Percentiles rank a stretch among this genome's conserved stretches.
Evolutionary conservation across 441 rosid genomes (phyloP).

Genomic region (Eutrema salsugineum): DNA sequence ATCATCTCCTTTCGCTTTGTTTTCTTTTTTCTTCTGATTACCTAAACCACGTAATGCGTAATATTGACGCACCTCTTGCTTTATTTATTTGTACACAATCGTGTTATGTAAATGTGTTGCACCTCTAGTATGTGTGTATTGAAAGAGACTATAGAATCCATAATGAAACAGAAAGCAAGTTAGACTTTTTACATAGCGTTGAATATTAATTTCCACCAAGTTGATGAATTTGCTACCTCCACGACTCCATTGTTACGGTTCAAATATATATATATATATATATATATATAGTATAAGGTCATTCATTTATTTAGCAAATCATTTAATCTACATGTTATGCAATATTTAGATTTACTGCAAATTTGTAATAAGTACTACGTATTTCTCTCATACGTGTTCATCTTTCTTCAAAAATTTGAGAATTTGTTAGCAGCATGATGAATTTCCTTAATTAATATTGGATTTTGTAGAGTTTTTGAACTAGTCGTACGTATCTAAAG

Average conservation of each 20-base stretch:
- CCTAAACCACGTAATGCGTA: conserved; percentile 27
- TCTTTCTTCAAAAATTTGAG: not conserved
- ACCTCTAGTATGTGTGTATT: not conserved
- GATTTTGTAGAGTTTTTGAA: not conserved
- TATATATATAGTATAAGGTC: too few relatives aligned
- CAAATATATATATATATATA: not conserved
- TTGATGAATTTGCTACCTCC: not conserved
- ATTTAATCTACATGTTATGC: not conserved
- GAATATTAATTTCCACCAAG: not conserved
- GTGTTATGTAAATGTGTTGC: too few relatives aligned
- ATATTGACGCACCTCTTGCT: conserved; percentile 18
- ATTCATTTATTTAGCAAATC: not conserved
- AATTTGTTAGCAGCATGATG: not conserved
- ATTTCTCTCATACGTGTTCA: not conserved
- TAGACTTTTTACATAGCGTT: not conserved
- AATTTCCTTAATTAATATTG: not conserved
- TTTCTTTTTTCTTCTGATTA: not conserved
- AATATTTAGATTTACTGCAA: not conserved
- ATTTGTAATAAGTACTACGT: not conserved
- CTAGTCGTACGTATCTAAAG: not conserved
- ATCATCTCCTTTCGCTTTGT: not conserved
- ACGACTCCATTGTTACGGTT: not conserved
- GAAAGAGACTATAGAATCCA: not conserved
- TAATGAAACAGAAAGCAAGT: not conserved
- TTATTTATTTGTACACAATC: not conserved